These are phyloP conservation scores for Pisolithus orientalis DNA, from an alignment of 768 basidiomycete species.

Conservation along the genomic window DNA sequence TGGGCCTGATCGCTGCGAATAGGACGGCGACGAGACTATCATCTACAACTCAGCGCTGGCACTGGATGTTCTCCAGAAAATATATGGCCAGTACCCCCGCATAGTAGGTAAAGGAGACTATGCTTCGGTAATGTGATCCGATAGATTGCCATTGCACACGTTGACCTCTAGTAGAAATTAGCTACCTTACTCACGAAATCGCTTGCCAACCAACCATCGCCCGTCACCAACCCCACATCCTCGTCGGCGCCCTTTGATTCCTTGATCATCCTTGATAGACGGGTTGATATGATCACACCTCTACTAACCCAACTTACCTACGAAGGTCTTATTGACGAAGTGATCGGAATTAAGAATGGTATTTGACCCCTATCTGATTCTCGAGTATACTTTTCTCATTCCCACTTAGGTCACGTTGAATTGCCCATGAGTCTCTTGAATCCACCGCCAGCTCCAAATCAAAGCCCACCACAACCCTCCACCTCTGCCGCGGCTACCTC, in stretches of 20 bases:
- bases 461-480: constrained; percentile 36
- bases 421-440: constrained; percentile 66
- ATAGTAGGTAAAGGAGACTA: constrained; percentile 91
- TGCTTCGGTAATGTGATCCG: constrained; percentile 47
- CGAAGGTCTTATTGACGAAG: constrained; percentile 91
- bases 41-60: constrained; percentile 88
- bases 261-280: constrained; percentile 83
- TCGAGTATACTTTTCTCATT: neutral
- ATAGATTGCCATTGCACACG: neutral
- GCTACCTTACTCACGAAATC: constrained; percentile 64
- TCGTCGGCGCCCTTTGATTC: constrained; percentile 69
- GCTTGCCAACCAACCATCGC: constrained; percentile 35
- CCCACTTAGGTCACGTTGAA: constrained; percentile 62
- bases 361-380: constrained; percentile 20
- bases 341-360: constrained; percentile 89
- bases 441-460: constrained; percentile 43
- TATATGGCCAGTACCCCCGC: constrained; percentile 87
- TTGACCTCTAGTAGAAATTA: constrained; percentile 51
- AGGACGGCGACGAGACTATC: constrained; percentile 93
- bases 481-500: constrained; percentile 40
- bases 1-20: neutral
- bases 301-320: constrained; percentile 94
- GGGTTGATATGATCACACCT: constrained; percentile 92
- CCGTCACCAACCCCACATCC: constrained; percentile 36
- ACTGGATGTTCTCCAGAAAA: constrained; percentile 71